Conservation (phyloP, 805 yeast genomes). For the Starmerella etchellsii region DNA sequence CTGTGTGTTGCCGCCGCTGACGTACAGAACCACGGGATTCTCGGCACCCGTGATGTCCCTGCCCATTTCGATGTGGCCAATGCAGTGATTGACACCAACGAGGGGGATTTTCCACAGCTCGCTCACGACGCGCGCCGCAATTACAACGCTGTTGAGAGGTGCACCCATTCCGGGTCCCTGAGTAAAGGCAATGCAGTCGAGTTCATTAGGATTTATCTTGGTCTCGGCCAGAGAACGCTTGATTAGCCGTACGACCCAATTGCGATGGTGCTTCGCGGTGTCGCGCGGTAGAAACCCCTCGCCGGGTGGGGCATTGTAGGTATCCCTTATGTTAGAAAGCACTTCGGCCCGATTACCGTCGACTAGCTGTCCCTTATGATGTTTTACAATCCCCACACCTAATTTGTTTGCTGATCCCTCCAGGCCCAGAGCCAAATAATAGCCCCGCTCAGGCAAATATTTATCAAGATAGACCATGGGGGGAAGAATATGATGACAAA, state of each 20-base stretch:
- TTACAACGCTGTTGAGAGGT: constrained; percentile 82
- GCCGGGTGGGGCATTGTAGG: constrained; percentile 94
- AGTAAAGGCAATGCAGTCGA: constrained; percentile 67
- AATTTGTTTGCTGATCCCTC: constrained; percentile 97
- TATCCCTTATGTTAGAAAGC: constrained; percentile 83
- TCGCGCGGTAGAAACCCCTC: constrained; percentile 96
- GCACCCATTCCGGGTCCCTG: constrained; percentile 99
- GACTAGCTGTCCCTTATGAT: constrained; percentile 46
- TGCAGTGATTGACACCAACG: constrained; percentile 92
- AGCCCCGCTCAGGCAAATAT: constrained; percentile 33
- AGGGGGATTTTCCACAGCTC: constrained; percentile 73
- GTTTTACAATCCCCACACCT: constrained; percentile 86
- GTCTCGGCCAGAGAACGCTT: constrained; percentile 56
- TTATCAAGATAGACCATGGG: constrained; percentile 37
- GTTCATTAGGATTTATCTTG: constrained; percentile 30
- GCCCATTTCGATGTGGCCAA: constrained; percentile 99
- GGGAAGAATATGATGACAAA: not conserved
- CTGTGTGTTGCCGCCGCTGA: constrained; percentile 97
- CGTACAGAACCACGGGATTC: constrained; percentile 95
- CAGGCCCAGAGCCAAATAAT: constrained; percentile 61
- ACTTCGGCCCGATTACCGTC: constrained; percentile 55
- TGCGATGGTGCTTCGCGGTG: constrained; percentile 90
- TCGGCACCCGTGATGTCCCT: constrained; percentile 93
- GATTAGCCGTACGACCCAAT: constrained; percentile 79
- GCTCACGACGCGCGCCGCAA: constrained; percentile 79